A percentile compares a stretch with the other conserved stretches of the same genome.
These are phyloP conservation scores for Rhodotorula mucilaginosa DNA, from an alignment of 1,284 basidiomycete species.

Conservation along the genomic window DNA sequence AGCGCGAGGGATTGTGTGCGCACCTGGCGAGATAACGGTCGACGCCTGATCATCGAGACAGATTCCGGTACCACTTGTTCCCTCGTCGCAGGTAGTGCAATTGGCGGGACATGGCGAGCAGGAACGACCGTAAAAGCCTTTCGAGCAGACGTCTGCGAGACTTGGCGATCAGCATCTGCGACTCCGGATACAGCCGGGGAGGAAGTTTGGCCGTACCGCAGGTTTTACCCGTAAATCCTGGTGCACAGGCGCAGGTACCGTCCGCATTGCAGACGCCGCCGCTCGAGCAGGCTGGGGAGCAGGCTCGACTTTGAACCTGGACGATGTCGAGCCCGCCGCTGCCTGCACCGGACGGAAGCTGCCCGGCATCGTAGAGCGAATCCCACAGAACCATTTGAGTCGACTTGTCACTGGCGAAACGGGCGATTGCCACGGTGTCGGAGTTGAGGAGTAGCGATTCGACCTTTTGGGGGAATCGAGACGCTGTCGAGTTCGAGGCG, in stretches of 20 bases:
- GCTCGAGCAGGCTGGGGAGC: slow-evolving; percentile 59
- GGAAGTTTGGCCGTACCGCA: slow-evolving; percentile 51
- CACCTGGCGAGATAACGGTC: slow-evolving; percentile 17
- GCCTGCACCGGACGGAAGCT: slow-evolving; percentile 12
- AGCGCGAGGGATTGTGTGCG: not conserved
- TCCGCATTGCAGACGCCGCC: slow-evolving; percentile 65
- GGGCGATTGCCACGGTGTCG: slow-evolving; percentile 20
- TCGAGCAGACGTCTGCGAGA: slow-evolving; percentile 60
- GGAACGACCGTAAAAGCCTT: slow-evolving; percentile 66
- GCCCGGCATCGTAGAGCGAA: slow-evolving; percentile 33
- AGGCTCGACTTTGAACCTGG: slow-evolving; percentile 33
- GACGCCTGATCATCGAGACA: slow-evolving; percentile 56
- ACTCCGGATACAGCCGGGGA: not conserved
- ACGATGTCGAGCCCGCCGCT: slow-evolving; percentile 22
- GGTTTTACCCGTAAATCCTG: slow-evolving; percentile 69
- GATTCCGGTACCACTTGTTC: slow-evolving; percentile 66
- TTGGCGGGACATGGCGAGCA: slow-evolving; percentile 66
- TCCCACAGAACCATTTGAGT: slow-evolving; percentile 36
- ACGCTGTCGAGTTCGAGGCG: slow-evolving; percentile 4
- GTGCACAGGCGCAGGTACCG: slow-evolving; percentile 66
- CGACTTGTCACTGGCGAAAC: slow-evolving; percentile 17
- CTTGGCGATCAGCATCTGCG: no score
- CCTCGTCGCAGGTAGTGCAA: slow-evolving; percentile 67
- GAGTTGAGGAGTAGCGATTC: slow-evolving; percentile 29
- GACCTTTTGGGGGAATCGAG: not conserved